These are phyloP conservation scores for Brassica cretica DNA, from an alignment of 345 rosid species.

Conservation along the genomic window DNA sequence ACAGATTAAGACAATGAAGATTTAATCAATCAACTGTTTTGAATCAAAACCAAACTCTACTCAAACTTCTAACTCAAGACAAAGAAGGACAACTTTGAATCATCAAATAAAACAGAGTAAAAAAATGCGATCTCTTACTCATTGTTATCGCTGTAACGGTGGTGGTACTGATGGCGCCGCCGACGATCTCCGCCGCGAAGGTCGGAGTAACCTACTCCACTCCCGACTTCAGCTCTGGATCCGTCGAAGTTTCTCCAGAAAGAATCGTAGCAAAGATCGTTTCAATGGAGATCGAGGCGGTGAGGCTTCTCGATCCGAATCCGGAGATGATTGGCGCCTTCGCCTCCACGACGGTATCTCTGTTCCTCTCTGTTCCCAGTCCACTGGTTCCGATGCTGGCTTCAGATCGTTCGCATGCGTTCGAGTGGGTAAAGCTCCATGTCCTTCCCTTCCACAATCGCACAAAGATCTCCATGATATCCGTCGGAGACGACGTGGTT, in stretches of 20 bases:
- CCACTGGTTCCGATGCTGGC: constrained; percentile 62
- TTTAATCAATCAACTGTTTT: too few species aligned
- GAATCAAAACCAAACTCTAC: too few species aligned
- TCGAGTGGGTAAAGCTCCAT: too few species aligned
- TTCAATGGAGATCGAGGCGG: constrained; percentile 48
- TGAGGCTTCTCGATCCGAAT: constrained; percentile 62
- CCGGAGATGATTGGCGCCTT: constrained; percentile 66
- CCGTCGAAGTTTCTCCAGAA: constrained; percentile 39
- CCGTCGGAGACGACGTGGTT: constrained; percentile 68
- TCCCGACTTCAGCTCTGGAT: constrained; percentile 33
- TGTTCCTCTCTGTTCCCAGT: constrained; percentile 78
- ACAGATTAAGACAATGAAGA: too few species aligned
- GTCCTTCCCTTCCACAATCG: constrained; percentile 48
- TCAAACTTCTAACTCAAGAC: too few species aligned
- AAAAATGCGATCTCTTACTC: neutral
- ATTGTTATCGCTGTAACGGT: neutral
- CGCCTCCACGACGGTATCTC: constrained; percentile 69
- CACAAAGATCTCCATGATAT: constrained; percentile 63
- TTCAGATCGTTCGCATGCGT: constrained; percentile 53
- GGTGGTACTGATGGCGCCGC: neutral
- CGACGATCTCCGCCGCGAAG: constrained; percentile 28
- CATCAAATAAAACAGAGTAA: too few species aligned
- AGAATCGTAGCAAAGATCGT: constrained; percentile 43
- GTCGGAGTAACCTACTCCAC: constrained; percentile 47
- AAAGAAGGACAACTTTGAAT: too few species aligned